Conservation (phyloP, 1,284 basidiomycete genomes). For the Schizophyllum amplum region DNA sequence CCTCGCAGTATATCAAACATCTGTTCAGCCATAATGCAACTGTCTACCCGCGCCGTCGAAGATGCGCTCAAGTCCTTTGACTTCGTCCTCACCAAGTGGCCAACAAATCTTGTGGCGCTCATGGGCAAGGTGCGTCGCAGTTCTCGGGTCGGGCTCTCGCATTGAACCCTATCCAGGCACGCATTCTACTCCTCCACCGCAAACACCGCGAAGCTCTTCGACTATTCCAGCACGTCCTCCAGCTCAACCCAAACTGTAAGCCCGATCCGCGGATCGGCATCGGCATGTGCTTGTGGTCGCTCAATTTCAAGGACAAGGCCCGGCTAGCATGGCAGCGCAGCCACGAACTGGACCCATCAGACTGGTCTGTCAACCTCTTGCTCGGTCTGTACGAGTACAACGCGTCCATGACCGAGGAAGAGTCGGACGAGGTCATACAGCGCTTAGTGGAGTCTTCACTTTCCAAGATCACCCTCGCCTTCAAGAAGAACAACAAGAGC, state of each 20-base stretch:
- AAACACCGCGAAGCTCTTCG: slow-evolving; percentile 74
- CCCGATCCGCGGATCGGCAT: slow-evolving; percentile 93
- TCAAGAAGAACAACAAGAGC: slow-evolving; percentile 69
- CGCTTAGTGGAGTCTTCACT: slow-evolving; percentile 23
- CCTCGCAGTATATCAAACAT: slow-evolving; percentile 10
- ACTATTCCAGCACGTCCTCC: slow-evolving; percentile 77
- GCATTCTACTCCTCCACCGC: slow-evolving; percentile 74
- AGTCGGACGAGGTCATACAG: slow-evolving; percentile 51
- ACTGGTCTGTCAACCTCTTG: slow-evolving; percentile 67
- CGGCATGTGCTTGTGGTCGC: slow-evolving; percentile 83
- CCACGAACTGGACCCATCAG: slow-evolving; percentile 34
- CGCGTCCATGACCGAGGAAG: slow-evolving; percentile 58
- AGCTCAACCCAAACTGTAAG: slow-evolving; percentile 64
- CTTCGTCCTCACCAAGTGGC: slow-evolving; percentile 68
- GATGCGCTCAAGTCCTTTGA: slow-evolving; percentile 78
- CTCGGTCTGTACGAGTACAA: slow-evolving; percentile 83
- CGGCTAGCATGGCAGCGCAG: slow-evolving; percentile 84
- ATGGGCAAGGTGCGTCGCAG: slow-evolving; percentile 56
- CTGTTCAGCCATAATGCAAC: slow-evolving; percentile 62
- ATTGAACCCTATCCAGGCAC: slow-evolving; percentile 42
- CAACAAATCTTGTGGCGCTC: slow-evolving; percentile 76
- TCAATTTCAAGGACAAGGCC: slow-evolving; percentile 75
- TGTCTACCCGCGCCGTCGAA: slow-evolving; percentile 74
- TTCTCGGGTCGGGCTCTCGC: background rate
- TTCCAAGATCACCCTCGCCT: slow-evolving; percentile 59